Evolutionary conservation across 768 basidiomycete genomes (phyloP).

Genomic region (Tephrocybe sp.): DNA sequence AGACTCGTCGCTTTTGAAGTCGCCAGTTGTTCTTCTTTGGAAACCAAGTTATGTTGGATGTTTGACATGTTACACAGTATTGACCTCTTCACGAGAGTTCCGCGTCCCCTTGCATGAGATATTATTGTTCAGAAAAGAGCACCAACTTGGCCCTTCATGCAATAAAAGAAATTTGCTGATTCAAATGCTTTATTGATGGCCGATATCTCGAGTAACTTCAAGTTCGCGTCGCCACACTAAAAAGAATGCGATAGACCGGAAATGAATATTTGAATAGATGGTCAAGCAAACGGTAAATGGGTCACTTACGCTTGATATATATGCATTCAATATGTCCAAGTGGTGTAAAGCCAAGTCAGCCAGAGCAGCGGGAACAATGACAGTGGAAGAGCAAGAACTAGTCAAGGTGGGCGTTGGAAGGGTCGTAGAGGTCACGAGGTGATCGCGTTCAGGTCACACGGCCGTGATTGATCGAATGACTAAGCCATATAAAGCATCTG

Average conservation of each 20-base stretch:
- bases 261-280: too few relatives aligned
- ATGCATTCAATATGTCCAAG: slow-evolving; percentile 1
- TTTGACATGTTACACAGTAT: slow-evolving; percentile 7
- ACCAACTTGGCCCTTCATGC: too few relatives aligned
- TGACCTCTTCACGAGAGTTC: slow-evolving; percentile 5
- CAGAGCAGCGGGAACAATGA: not conserved
- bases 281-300: not conserved
- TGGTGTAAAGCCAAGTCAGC: not conserved
- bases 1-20: slow-evolving; percentile 1
- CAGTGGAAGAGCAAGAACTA: not conserved
- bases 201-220: not conserved
- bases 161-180: too few relatives aligned
- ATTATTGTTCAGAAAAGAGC: not conserved
- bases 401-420: not conserved
- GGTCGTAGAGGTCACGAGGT: slow-evolving; percentile 1
- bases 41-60: not conserved
- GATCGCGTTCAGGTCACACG: not conserved
- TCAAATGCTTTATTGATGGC: too few relatives aligned
- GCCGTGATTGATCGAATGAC: not conserved
- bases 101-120: slow-evolving; percentile 1
- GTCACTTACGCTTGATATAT: slow-evolving; percentile 3
- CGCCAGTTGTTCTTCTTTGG: not conserved
- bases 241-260: not conserved
- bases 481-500: too few relatives aligned
- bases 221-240: not conserved